Percentiles rank a stretch among this genome's conserved stretches.
Evolutionary conservation across 768 basidiomycete species (phyloP).

Genomic region (Pleurotus tuber-regium): DNA sequence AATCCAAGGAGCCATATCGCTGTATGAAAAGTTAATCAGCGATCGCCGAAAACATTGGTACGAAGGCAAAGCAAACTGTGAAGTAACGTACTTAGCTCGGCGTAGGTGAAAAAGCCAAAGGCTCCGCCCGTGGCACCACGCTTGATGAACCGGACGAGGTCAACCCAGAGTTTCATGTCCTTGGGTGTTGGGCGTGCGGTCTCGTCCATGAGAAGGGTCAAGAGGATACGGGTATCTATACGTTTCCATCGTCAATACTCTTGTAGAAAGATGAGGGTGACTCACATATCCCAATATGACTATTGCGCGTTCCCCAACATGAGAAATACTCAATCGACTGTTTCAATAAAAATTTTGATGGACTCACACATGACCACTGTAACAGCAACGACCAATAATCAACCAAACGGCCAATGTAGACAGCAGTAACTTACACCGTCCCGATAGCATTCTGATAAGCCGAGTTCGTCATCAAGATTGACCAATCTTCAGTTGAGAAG

Average conservation of each 20-base stretch:
- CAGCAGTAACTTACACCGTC: conserved; percentile 29
- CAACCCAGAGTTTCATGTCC: conserved; percentile 59
- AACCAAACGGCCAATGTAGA: not conserved
- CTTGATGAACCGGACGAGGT: conserved; percentile 49
- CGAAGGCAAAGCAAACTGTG: not conserved
- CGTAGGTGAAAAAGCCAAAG: conserved; percentile 55
- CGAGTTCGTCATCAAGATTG: conserved; percentile 48
- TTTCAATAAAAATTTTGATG: no score
- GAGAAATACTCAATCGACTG: no score
- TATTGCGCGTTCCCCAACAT: no score
- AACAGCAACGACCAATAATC: conserved; percentile 2
- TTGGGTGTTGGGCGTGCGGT: conserved; percentile 39
- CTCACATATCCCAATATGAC: conserved; percentile 55
- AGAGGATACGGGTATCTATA: conserved; percentile 45
- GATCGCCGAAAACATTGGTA: no score
- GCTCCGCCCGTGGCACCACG: conserved; percentile 44
- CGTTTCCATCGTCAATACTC: not conserved
- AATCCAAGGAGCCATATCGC: conserved; percentile 42
- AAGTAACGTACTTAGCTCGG: conserved; percentile 45
- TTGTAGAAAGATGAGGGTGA: not conserved
- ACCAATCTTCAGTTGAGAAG: conserved; percentile 54
- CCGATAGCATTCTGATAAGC: conserved; percentile 49
- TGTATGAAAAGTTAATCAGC: conserved; percentile 12
- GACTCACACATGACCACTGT: conserved; percentile 43
- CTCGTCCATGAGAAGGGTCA: conserved; percentile 46